Percentiles rank a stretch among this genome's conserved stretches.
Evolutionary conservation across 2,329 filamentous ascomycete genomes (phyloP).

Genomic region (Colletotrichum kahawae): DNA sequence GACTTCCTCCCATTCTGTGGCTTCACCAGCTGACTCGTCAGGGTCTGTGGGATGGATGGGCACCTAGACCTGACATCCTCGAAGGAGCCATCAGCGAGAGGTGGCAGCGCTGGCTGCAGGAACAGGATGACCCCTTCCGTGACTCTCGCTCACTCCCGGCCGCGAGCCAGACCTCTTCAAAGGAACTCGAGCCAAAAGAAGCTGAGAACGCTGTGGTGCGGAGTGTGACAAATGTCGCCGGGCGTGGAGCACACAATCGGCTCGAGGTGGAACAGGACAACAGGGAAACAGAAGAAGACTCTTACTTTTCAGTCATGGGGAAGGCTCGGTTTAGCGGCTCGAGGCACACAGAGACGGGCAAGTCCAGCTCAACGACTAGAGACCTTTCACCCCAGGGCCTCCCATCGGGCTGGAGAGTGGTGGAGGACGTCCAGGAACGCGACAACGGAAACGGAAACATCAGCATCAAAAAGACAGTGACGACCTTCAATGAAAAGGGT

Average conservation of each 20-base stretch:
- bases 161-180: neutral
- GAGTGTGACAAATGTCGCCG: neutral
- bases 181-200: neutral
- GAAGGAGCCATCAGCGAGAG: constrained; percentile 18
- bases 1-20: constrained; percentile 49
- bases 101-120: constrained; percentile 20
- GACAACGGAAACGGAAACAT: constrained; percentile 21
- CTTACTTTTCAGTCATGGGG: constrained; percentile 13
- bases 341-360: neutral
- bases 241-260: neutral
- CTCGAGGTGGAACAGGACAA: neutral
- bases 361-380: neutral
- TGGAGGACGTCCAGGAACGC: constrained; percentile 14
- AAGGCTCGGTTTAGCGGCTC: constrained; percentile 6
- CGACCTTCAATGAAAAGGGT: constrained; percentile 20
- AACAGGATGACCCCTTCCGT: constrained; percentile 18
- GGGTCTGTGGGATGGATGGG: constrained; percentile 24
- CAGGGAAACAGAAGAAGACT: constrained; percentile 15
- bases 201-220: neutral
- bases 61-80: constrained; percentile 13
- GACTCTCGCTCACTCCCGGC: neutral
- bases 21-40: constrained; percentile 28
- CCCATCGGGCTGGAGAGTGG: constrained; percentile 15
- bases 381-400: constrained; percentile 4
- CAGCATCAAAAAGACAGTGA: constrained; percentile 15